A percentile compares a stretch with the other conserved stretches of the same genome.
Evolutionary conservation across 208 protist genomes (phyloP).

Genomic region (Wallacemonas rigidus): DNA sequence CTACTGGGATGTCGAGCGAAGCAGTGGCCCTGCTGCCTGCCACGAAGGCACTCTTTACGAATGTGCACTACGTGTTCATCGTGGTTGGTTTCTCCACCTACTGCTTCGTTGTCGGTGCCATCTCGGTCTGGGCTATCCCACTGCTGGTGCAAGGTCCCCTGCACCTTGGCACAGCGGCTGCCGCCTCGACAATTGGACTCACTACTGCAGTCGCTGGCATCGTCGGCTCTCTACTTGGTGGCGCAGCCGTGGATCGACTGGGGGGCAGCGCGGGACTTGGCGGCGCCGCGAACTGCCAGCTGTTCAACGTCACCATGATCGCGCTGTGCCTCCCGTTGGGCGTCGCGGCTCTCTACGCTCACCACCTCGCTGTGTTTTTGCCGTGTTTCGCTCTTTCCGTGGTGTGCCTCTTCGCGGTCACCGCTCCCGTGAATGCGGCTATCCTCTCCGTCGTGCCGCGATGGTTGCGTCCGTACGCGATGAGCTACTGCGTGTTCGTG

Average conservation of each 20-base stretch:
- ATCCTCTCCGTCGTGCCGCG: conserved; percentile 68
- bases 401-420: conserved; percentile 71
- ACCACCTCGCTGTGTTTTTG: conserved; percentile 32
- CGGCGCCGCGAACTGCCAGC: conserved; percentile 55
- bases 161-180: conserved; percentile 31
- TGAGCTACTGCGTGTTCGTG: conserved; percentile 84
- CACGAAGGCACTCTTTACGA: conserved; percentile 43
- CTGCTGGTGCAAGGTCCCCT: conserved; percentile 76
- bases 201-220: conserved; percentile 68
- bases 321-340: conserved; percentile 51
- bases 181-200: conserved; percentile 57
- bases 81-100: conserved; percentile 80
- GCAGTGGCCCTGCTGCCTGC: conserved; percentile 29
- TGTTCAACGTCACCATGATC: conserved; percentile 58
- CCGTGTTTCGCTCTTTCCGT: conserved; percentile 48
- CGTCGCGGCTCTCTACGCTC: conserved; percentile 38
- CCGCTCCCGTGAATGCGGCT: conserved; percentile 77
- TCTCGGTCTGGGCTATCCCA: conserved; percentile 82
- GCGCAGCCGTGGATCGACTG: conserved; percentile 58
- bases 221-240: conserved; percentile 67
- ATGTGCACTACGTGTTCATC: conserved; percentile 65
- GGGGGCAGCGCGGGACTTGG: conserved; percentile 53
- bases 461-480: conserved; percentile 74
- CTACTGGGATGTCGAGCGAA: background rate
- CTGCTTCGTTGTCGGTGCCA: conserved; percentile 83